A percentile compares a stretch with the other conserved stretches of the same genome.
phyloP scores from a whole-genome alignment of 768 basidiomycete species.

The Saitozyma sp. region DNA sequence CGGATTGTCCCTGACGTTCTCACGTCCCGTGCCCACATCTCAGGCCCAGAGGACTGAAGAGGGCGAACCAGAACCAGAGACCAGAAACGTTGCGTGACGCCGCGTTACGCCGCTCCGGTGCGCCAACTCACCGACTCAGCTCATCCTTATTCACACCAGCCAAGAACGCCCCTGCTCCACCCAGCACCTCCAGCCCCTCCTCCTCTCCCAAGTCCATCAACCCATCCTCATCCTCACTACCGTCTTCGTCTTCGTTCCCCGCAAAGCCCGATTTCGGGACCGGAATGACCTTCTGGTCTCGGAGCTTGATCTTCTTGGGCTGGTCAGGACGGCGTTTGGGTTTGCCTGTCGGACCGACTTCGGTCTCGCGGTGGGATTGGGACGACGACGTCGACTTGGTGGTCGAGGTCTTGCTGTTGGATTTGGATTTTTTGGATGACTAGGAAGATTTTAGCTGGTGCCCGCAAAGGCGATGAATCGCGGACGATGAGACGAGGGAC shows the following conservation, averaged over 20 bases:
- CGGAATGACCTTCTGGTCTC: constrained; percentile 49
- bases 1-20: too few relatives aligned
- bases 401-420: constrained; percentile 7
- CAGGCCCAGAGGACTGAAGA: neutral
- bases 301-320: constrained; percentile 48
- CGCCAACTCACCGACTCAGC: constrained; percentile 68
- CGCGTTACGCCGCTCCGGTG: constrained; percentile 11
- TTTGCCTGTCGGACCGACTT: constrained; percentile 33
- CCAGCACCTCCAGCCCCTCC: constrained; percentile 65
- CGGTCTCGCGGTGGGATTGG: constrained; percentile 12
- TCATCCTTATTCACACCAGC: constrained; percentile 69
- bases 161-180: constrained; percentile 68
- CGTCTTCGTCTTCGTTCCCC: constrained; percentile 57
- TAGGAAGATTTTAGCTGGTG: too few relatives aligned
- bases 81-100: neutral
- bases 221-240: constrained; percentile 69
- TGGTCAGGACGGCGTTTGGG: constrained; percentile 42
- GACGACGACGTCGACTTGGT: constrained; percentile 15
- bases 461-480: too few relatives aligned
- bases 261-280: constrained; percentile 43
- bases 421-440: too few relatives aligned
- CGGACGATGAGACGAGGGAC: neutral
- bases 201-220: constrained; percentile 66
- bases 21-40: too few relatives aligned
- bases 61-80: neutral